These are phyloP conservation scores for Phymatotrichopsis omnivora DNA, from an alignment of 2,329 filamentous ascomycete genomes.

Conservation along the genomic window DNA sequence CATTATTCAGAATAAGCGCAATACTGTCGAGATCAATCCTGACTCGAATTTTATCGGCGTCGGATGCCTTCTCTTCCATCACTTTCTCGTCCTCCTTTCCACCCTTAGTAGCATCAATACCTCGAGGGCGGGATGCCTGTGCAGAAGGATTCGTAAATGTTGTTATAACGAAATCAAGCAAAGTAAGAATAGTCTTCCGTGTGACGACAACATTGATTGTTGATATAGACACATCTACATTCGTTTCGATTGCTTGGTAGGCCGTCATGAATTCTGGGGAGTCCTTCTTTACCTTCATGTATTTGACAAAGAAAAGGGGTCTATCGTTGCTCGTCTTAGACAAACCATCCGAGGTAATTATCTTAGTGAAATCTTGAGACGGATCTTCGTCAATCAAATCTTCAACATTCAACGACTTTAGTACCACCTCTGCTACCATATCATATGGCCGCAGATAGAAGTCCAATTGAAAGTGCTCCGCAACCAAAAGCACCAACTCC, in stretches of 20 bases:
- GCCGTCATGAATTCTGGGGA: slow-evolving; percentile 89
- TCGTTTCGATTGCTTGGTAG: slow-evolving; percentile 88
- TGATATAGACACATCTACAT: slow-evolving; percentile 80
- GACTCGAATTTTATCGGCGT: slow-evolving; percentile 74
- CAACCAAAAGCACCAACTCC: slow-evolving; percentile 80
- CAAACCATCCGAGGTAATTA: slow-evolving; percentile 82
- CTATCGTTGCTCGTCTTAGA: slow-evolving; percentile 57
- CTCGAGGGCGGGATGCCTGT: slow-evolving; percentile 15
- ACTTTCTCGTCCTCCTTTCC: slow-evolving; percentile 37
- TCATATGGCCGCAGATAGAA: slow-evolving; percentile 85
- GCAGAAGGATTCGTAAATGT: slow-evolving; percentile 65
- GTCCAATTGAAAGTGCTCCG: slow-evolving; percentile 75
- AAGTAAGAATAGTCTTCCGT: slow-evolving; percentile 76
- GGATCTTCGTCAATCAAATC: slow-evolving; percentile 87
- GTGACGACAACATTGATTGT: slow-evolving; percentile 96
- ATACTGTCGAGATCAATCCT: slow-evolving; percentile 92
- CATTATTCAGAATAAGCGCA: slow-evolving; percentile 88
- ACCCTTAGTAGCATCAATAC: slow-evolving; percentile 36
- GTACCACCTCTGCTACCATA: slow-evolving; percentile 81
- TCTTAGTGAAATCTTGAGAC: slow-evolving; percentile 85
- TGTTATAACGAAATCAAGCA: slow-evolving; percentile 85
- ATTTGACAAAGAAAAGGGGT: slow-evolving; percentile 70
- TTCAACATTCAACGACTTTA: slow-evolving; percentile 79
- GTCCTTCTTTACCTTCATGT: slow-evolving; percentile 75
- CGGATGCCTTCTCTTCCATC: slow-evolving; percentile 35